These are phyloP conservation scores for Salix exigua DNA, from an alignment of 345 rosid species.

Conservation along the genomic window DNA sequence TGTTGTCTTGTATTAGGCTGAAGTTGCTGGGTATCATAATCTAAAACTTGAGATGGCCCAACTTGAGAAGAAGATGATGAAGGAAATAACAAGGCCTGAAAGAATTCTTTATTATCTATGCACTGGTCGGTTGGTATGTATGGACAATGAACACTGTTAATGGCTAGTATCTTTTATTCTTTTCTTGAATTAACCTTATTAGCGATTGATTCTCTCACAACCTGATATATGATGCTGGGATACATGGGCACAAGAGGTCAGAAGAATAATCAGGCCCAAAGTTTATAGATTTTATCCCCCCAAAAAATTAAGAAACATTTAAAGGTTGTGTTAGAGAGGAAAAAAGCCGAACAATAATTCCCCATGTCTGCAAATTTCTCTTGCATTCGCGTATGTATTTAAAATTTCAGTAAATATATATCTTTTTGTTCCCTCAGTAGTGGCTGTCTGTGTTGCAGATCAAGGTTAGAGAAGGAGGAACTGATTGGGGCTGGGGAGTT, in stretches of 20 bases:
- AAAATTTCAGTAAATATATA: not conserved
- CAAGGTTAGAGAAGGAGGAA: conserved; percentile 91
- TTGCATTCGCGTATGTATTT: not conserved
- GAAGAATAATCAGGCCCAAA: not conserved
- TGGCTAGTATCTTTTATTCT: not conserved
- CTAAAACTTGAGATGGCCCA: conserved; percentile 77
- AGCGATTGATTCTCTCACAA: not conserved
- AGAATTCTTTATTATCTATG: conserved; percentile 80
- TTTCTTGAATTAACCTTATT: not conserved
- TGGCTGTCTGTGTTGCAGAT: conserved; percentile 46
- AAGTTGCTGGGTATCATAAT: conserved; percentile 85
- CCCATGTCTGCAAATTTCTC: not conserved
- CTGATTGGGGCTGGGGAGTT: conserved; percentile 99
- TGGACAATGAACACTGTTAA: not conserved
- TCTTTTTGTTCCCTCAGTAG: not conserved
- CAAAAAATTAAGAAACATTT: not conserved
- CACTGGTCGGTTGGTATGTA: conserved; percentile 89
- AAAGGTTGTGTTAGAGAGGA: not conserved
- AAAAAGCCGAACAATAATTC: not conserved
- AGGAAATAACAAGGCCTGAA: conserved; percentile 93
- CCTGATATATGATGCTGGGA: not conserved
- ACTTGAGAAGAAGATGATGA: conserved; percentile 88
- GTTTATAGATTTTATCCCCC: too few relatives aligned
- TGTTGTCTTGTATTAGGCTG: conserved; percentile 45
- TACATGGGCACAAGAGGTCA: not conserved